phyloP scores from a whole-genome alignment of 192 early-diverging fungal species.

The Podila verticillata region DNA sequence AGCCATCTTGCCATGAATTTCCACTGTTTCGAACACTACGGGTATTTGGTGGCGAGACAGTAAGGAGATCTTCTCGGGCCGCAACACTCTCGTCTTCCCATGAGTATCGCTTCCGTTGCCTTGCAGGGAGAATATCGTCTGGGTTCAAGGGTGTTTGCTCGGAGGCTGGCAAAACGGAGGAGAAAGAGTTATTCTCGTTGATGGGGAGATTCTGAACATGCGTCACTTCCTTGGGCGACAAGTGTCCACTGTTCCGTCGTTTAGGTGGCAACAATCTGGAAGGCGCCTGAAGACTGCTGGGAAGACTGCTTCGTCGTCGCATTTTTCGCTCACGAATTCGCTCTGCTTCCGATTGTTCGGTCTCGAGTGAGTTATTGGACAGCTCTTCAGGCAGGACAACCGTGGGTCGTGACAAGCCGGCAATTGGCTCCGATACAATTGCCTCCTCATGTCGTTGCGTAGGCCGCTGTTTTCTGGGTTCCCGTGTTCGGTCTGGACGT shows the following conservation, averaged over 20 bases:
- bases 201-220: not conserved
- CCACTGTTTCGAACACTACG: not conserved
- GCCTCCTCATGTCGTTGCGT: not conserved
- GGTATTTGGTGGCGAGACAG: no score
- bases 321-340: slow-evolving; percentile 16
- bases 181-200: not conserved
- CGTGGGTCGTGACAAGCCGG: no score
- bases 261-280: slow-evolving; percentile 31
- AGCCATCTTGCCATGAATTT: slow-evolving; percentile 18
- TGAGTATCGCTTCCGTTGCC: slow-evolving; percentile 27
- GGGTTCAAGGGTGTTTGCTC: not conserved
- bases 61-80: slow-evolving; percentile 30
- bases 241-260: slow-evolving; percentile 6
- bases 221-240: not conserved
- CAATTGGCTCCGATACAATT: not conserved
- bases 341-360: not conserved
- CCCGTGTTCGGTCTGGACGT: not conserved
- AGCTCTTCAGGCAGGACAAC: no score
- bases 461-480: not conserved
- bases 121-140: not conserved
- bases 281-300: slow-evolving; percentile 28
- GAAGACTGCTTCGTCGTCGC: slow-evolving; percentile 38
- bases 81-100: slow-evolving; percentile 42
- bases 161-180: not conserved
- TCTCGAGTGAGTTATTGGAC: not conserved